These are phyloP conservation scores for Epichloe festucae DNA, from an alignment of 2,329 filamentous ascomycete species.

Conservation along the genomic window DNA sequence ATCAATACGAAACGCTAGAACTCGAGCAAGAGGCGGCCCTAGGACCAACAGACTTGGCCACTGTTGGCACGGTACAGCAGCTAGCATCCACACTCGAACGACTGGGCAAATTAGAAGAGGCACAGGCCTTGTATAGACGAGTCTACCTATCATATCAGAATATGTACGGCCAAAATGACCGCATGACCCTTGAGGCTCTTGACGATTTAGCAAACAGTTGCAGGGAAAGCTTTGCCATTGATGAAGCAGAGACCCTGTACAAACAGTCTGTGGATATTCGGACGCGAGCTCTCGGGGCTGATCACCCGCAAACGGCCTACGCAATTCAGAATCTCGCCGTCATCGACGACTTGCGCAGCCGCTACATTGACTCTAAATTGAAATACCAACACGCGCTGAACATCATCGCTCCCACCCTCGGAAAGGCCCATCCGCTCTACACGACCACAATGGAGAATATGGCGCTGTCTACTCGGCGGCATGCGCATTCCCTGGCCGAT, in stretches of 20 bases:
- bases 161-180: constrained; percentile 13
- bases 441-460: constrained; percentile 13
- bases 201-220: constrained; percentile 15
- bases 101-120: constrained; percentile 13
- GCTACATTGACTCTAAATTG: constrained; percentile 10
- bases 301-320: constrained; percentile 12
- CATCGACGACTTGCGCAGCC: constrained; percentile 13
- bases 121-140: constrained; percentile 12
- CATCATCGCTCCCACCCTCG: constrained; percentile 11
- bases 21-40: constrained; percentile 13
- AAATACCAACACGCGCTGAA: constrained; percentile 12
- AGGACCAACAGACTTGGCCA: constrained; percentile 12
- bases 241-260: constrained; percentile 16
- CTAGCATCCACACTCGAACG: constrained; percentile 13
- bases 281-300: constrained; percentile 10
- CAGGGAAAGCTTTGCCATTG: constrained; percentile 13
- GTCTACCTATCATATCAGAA: constrained; percentile 15
- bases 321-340: constrained; percentile 15
- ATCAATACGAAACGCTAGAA: constrained; percentile 12
- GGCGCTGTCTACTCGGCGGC: constrained; percentile 8
- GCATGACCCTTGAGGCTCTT: constrained; percentile 16
- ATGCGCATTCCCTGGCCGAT: neutral
- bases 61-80: constrained; percentile 14
- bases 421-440: constrained; percentile 13
- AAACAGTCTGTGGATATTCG: constrained; percentile 14